phyloP scores from a whole-genome alignment of 345 rosid species.

The Melaleuca quinquenervia region DNA sequence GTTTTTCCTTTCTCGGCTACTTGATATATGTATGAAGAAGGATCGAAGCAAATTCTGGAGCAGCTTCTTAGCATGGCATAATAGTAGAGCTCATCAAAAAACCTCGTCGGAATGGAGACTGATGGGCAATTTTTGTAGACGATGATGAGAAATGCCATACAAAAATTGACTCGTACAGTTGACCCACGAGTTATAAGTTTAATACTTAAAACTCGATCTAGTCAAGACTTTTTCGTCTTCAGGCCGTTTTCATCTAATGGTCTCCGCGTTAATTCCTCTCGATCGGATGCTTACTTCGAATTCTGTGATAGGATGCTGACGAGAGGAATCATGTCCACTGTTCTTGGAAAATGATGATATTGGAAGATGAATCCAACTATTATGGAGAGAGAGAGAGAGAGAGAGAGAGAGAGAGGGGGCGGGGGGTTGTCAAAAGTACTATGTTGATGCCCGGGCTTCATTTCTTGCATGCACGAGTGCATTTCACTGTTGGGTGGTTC shows the following conservation, averaged over 20 bases:
- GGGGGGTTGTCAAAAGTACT: neutral
- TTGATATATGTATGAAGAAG: neutral
- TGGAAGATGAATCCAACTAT: neutral
- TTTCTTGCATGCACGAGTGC: neutral
- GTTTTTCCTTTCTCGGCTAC: neutral
- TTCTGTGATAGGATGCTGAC: neutral
- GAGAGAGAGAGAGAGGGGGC: too few relatives aligned
- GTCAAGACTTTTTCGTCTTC: neutral
- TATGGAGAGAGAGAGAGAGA: neutral
- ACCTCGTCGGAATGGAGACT: neutral
- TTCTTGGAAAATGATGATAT: neutral
- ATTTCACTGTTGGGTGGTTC: neutral
- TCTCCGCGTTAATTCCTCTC: neutral
- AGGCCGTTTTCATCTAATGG: neutral
- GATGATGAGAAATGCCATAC: neutral
- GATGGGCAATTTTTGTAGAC: neutral
- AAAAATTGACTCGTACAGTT: neutral
- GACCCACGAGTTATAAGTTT: neutral
- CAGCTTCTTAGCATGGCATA: neutral
- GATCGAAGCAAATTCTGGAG: neutral
- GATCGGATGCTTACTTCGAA: neutral
- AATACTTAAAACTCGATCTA: neutral
- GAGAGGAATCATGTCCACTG: neutral
- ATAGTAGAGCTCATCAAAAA: neutral
- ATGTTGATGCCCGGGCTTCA: neutral